Evolutionary conservation across 768 basidiomycete species (phyloP).

Genomic region (Suillus brevipes): DNA sequence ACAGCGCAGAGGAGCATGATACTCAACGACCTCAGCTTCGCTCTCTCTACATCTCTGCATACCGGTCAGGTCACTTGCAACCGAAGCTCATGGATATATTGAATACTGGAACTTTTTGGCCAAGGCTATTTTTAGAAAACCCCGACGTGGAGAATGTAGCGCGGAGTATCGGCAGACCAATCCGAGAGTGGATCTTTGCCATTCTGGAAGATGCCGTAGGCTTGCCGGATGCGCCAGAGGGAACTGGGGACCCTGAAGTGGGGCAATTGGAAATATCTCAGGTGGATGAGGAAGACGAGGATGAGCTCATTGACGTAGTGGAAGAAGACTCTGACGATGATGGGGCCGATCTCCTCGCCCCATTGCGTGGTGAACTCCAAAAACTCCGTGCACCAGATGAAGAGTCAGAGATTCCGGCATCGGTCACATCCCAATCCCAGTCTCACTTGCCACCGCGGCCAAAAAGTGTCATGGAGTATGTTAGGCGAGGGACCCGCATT

Average conservation of each 20-base stretch:
- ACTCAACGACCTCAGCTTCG: conserved; percentile 34
- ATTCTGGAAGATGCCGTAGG: conserved; percentile 70
- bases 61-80: conserved; percentile 56
- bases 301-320: conserved; percentile 69
- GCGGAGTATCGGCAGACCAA: conserved; percentile 58
- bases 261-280: conserved; percentile 20
- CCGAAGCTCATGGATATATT: conserved; percentile 61
- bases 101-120: conserved; percentile 67
- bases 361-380: conserved; percentile 65
- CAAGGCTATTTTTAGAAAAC: conserved; percentile 71
- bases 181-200: conserved; percentile 67
- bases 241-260: conserved; percentile 23
- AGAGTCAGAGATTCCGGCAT: conserved; percentile 27
- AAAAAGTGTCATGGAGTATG: conserved; percentile 51
- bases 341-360: conserved; percentile 59
- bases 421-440: conserved; percentile 33
- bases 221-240: conserved; percentile 40
- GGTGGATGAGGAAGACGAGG: conserved; percentile 48
- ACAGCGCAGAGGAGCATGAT: conserved; percentile 16
- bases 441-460: conserved; percentile 17
- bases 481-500: conserved; percentile 69
- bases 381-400: conserved; percentile 51
- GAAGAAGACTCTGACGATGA: conserved; percentile 52
- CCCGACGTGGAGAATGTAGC: conserved; percentile 72
- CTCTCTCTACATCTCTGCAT: conserved; percentile 59